A percentile compares a stretch with the other conserved stretches of the same genome.
Conservation (phyloP, 2,329 filamentous ascomycete genomes). For the Fusarium sp. region DNA sequence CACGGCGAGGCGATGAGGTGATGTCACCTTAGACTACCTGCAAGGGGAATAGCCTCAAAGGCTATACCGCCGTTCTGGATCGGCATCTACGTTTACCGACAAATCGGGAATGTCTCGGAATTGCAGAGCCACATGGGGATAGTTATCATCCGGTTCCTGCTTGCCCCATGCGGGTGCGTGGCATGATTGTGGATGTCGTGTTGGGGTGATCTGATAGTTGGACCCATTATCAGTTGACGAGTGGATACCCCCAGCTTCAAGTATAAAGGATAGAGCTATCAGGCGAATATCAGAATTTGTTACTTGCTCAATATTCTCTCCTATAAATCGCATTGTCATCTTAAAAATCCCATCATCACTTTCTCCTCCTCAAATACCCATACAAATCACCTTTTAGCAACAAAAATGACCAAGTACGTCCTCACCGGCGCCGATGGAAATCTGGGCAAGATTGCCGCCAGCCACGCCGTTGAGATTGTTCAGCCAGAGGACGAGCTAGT, state of each 20-base stretch:
- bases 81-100: conserved; percentile 15
- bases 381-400: not conserved
- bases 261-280: not conserved
- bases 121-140: conserved; percentile 16
- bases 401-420: conserved; percentile 40
- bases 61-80: conserved; percentile 26
- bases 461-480: conserved; percentile 36
- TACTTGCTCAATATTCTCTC: not conserved
- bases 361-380: not conserved
- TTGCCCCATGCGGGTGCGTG: not conserved
- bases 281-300: too few relatives aligned
- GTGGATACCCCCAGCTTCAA: not conserved
- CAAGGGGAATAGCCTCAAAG: conserved; percentile 10
- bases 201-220: not conserved
- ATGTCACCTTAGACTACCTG: conserved; percentile 1
- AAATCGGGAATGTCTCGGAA: conserved; percentile 21
- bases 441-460: conserved; percentile 38
- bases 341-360: not conserved
- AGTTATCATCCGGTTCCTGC: conserved; percentile 9
- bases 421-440: conserved; percentile 43
- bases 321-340: not conserved
- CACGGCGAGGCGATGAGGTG: conserved; percentile 6
- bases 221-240: conserved; percentile 3
- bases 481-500: conserved; percentile 39
- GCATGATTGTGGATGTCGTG: conserved; percentile 5